Evolutionary conservation across 2,329 filamentous ascomycete species (phyloP).

Genomic region (Penicillium sp.): DNA sequence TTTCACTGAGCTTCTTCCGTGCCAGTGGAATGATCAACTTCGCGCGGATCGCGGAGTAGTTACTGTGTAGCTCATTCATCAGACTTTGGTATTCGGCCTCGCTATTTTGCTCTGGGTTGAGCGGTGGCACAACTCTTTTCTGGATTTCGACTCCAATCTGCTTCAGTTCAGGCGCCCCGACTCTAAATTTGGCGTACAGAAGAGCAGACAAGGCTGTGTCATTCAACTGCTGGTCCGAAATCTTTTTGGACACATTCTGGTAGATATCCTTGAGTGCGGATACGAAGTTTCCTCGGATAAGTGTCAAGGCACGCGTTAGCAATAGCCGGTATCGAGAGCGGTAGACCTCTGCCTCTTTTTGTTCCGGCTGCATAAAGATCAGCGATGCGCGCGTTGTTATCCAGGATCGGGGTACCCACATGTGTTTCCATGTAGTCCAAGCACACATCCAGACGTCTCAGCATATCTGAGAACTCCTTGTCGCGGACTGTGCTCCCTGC

Average conservation of each 20-base stretch:
- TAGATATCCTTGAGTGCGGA: slow-evolving; percentile 60
- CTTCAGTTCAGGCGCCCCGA: slow-evolving; percentile 63
- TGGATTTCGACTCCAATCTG: slow-evolving; percentile 64
- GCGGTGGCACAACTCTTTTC: slow-evolving; percentile 59
- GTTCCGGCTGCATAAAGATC: slow-evolving; percentile 57
- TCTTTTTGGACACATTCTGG: slow-evolving; percentile 59
- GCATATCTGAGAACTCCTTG: slow-evolving; percentile 80
- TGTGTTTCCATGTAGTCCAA: slow-evolving; percentile 88
- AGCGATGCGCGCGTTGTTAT: neutral
- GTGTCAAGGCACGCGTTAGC: slow-evolving; percentile 64
- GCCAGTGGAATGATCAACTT: slow-evolving; percentile 60
- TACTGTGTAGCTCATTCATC: slow-evolving; percentile 62
- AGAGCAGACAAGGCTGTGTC: slow-evolving; percentile 69
- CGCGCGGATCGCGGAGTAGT: slow-evolving; percentile 57
- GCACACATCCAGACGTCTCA: slow-evolving; percentile 82
- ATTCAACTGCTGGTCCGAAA: slow-evolving; percentile 64
- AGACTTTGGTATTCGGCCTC: slow-evolving; percentile 64
- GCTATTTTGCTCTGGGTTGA: slow-evolving; percentile 55
- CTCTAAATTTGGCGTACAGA: slow-evolving; percentile 67
- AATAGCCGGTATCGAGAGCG: slow-evolving; percentile 81
- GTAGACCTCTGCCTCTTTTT: slow-evolving; percentile 84
- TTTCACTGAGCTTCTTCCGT: slow-evolving; percentile 56
- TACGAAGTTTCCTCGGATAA: slow-evolving; percentile 65
- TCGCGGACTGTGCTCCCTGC: slow-evolving; percentile 81
- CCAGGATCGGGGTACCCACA: slow-evolving; percentile 48